Evolutionary conservation across 495 filamentous ascomycete genomes (phyloP).

Genomic region (Talaromyces proteolyticus): DNA sequence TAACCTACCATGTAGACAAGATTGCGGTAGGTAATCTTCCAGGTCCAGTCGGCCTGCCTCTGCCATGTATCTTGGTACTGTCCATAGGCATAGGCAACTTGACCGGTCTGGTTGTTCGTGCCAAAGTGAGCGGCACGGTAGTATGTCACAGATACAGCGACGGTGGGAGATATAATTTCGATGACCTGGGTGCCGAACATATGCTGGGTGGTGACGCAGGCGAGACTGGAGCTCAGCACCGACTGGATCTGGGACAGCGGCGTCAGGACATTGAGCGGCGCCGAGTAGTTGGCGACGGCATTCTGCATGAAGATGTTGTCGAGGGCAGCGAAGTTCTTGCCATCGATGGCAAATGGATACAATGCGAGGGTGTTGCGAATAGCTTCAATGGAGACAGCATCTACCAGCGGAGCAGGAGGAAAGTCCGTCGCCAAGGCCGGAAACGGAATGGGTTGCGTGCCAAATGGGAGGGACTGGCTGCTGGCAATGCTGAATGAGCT

Average conservation of each 20-base stretch:
- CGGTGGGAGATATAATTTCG: constrained; percentile 11
- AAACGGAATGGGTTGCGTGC: background rate
- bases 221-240: constrained; percentile 9
- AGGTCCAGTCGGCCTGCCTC: constrained; percentile 9
- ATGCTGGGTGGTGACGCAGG: constrained; percentile 22
- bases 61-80: constrained; percentile 26
- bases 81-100: constrained; percentile 22
- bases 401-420: background rate
- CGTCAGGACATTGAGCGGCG: constrained; percentile 15
- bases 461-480: background rate
- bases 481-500: background rate
- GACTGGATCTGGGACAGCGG: constrained; percentile 11
- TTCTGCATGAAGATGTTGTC: constrained; percentile 21
- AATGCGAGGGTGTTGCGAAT: constrained; percentile 25
- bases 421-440: background rate
- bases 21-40: constrained; percentile 17
- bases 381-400: constrained; percentile 6
- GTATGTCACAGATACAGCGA: constrained; percentile 19
- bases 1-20: constrained; percentile 28
- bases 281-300: constrained; percentile 26
- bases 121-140: constrained; percentile 24
- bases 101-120: constrained; percentile 10
- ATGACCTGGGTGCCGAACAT: constrained; percentile 18
- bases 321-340: constrained; percentile 25
- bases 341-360: constrained; percentile 27